phyloP scores from a whole-genome alignment of 331 rosid species.

The Malus hybrid region DNA sequence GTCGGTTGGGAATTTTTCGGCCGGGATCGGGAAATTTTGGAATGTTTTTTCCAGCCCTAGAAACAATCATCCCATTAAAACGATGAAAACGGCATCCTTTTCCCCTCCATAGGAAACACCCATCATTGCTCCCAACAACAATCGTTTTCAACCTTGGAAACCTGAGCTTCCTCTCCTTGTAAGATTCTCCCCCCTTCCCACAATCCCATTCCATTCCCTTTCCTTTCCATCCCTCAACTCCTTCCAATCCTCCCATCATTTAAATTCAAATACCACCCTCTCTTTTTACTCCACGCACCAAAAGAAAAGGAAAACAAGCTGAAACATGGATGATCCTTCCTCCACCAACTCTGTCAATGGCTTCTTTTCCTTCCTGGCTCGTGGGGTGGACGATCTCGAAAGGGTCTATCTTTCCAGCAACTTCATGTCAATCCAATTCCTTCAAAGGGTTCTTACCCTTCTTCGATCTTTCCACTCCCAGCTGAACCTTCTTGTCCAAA shows the following conservation, averaged over 20 bases:
- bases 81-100: conserved; percentile 94
- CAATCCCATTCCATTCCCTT: conserved; percentile 19
- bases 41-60: conserved; percentile 4
- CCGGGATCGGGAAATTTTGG: too few species aligned
- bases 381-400: conserved; percentile 97
- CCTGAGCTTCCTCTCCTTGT: conserved; percentile 57
- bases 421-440: conserved; percentile 99
- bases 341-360: conserved; percentile 96
- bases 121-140: conserved; percentile 96
- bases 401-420: conserved; percentile 67
- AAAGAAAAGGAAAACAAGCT: too few species aligned
- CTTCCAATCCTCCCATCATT: conserved; percentile 14
- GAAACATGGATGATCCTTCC: conserved; percentile 64
- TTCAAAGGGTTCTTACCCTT: conserved; percentile 74
- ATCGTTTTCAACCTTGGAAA: conserved; percentile 95
- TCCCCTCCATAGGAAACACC: conserved; percentile 96
- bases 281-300: neutral
- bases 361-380: conserved; percentile 71
- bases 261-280: conserved; percentile 37
- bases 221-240: neutral
- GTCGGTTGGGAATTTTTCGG: neutral
- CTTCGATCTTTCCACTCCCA: conserved; percentile 93
- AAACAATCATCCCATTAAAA: conserved; percentile 50
- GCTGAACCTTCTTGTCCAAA: conserved; percentile 78
- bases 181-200: conserved; percentile 43